Conservation (phyloP, 1,139 yeast species). For the Yamadazyma jaroonii region DNA sequence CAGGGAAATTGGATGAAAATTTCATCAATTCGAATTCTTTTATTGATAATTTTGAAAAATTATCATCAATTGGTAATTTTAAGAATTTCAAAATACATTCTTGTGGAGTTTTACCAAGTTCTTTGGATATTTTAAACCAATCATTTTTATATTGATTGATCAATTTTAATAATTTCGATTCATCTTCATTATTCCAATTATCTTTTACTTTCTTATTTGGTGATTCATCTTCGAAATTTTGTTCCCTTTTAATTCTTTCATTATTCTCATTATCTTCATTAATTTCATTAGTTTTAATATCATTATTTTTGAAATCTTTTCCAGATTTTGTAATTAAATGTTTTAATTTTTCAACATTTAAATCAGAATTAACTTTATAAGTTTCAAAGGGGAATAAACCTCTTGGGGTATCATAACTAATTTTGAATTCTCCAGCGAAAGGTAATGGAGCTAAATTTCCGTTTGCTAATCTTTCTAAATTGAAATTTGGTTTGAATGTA, state of each 20-base stretch:
- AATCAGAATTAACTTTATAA: conserved; percentile 55
- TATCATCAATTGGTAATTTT: conserved; percentile 80
- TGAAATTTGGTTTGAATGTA: conserved; percentile 60
- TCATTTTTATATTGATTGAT: conserved; percentile 58
- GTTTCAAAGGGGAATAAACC: conserved; percentile 94
- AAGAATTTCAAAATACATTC: conserved; percentile 80
- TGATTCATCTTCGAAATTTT: conserved; percentile 5
- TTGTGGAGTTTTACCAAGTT: conserved; percentile 70
- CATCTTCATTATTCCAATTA: conserved; percentile 66
- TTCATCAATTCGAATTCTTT: conserved; percentile 61
- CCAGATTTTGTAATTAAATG: conserved; percentile 31
- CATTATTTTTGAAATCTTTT: background rate
- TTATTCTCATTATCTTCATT: background rate
- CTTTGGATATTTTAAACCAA: conserved; percentile 74
- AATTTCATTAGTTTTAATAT: background rate
- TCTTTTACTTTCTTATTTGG: conserved; percentile 40
- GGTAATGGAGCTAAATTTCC: conserved; percentile 52
- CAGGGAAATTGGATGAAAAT: conserved; percentile 80
- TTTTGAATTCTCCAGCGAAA: conserved; percentile 64
- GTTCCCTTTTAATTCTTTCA: conserved; percentile 4
- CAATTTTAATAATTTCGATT: conserved; percentile 58
- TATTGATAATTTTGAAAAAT: conserved; percentile 50
- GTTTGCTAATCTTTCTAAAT: conserved; percentile 55
- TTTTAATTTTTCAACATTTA: conserved; percentile 57
- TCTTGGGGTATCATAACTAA: conserved; percentile 85